A percentile compares a stretch with the other conserved stretches of the same genome.
phyloP scores from a whole-genome alignment of 371 early-diverging fungal genomes.

The Mortierella sp. region DNA sequence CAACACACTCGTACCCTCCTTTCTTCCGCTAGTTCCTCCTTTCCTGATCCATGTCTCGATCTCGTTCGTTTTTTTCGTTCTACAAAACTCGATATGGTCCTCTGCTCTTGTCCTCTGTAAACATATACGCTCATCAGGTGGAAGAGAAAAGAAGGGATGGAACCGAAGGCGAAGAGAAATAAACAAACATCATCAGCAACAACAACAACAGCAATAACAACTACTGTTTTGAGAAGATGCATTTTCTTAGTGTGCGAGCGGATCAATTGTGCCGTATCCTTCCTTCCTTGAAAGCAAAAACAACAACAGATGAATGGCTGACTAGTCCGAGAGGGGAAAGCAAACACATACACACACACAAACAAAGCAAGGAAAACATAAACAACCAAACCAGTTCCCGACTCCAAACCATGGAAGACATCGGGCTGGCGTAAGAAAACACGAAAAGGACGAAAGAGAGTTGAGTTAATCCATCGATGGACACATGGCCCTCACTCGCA shows the following conservation, averaged over 20 bases:
- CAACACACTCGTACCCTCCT: neutral
- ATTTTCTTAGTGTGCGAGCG: too few species aligned
- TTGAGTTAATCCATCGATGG: neutral
- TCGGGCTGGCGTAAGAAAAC: neutral
- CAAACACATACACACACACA: neutral
- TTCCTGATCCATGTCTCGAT: neutral
- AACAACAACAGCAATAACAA: too few species aligned
- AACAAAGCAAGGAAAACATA: neutral
- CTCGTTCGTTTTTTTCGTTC: neutral
- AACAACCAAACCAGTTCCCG: neutral
- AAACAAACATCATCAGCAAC: too few species aligned
- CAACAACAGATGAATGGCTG: too few species aligned
- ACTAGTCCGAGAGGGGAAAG: neutral
- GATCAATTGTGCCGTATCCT: too few species aligned
- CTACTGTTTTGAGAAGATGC: too few species aligned
- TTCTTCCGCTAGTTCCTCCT: neutral
- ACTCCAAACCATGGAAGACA: constrained; percentile 3
- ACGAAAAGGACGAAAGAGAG: neutral
- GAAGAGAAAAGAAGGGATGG: neutral
- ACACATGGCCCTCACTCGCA: neutral
- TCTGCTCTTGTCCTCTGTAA: neutral
- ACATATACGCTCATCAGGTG: neutral
- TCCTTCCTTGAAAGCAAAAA: too few species aligned
- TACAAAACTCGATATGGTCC: neutral
- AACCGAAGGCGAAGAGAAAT: neutral